Evolutionary conservation across 2,329 filamentous ascomycete genomes (phyloP).

Genomic region (Alternaria alternata): DNA sequence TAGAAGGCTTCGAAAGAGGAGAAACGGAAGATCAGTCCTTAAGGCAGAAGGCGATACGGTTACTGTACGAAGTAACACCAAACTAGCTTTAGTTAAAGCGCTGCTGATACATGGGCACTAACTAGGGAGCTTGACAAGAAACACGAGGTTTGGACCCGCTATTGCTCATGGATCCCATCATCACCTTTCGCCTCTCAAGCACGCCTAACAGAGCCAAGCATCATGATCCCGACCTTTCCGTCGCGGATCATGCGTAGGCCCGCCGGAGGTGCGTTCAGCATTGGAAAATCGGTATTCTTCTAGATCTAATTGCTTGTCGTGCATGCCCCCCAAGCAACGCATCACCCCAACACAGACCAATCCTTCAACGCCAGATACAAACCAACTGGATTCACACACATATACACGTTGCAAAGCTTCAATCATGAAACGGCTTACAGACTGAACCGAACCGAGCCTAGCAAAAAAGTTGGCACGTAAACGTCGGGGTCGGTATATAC

Average conservation of each 20-base stretch:
- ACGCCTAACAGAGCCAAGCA: slow-evolving; percentile 3
- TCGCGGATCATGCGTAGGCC: slow-evolving; percentile 7
- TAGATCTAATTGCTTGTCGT: neutral
- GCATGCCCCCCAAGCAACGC: neutral
- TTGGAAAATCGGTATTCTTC: neutral
- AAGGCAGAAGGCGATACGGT: slow-evolving; percentile 22
- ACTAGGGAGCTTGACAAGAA: slow-evolving; percentile 8
- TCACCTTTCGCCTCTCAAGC: slow-evolving; percentile 15
- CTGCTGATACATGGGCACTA: slow-evolving; percentile 23
- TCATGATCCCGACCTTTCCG: slow-evolving; percentile 12
- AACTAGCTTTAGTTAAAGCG: slow-evolving; percentile 5
- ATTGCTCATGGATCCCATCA: neutral
- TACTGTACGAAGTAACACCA: slow-evolving; percentile 1
- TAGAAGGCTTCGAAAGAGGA: neutral
- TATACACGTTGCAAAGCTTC: neutral
- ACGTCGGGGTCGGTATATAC: slow-evolving; percentile 16
- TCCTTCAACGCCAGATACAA: too few relatives aligned
- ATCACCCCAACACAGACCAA: too few relatives aligned
- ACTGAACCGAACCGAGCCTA: neutral
- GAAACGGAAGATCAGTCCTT: slow-evolving; percentile 17
- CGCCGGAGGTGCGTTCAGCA: neutral
- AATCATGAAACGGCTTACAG: neutral
- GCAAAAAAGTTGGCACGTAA: slow-evolving; percentile 19
- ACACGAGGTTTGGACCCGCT: slow-evolving; percentile 23
- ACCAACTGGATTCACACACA: neutral